Conservation (phyloP, 306 rosid species). For the Glycyrrhiza uralensis region DNA sequence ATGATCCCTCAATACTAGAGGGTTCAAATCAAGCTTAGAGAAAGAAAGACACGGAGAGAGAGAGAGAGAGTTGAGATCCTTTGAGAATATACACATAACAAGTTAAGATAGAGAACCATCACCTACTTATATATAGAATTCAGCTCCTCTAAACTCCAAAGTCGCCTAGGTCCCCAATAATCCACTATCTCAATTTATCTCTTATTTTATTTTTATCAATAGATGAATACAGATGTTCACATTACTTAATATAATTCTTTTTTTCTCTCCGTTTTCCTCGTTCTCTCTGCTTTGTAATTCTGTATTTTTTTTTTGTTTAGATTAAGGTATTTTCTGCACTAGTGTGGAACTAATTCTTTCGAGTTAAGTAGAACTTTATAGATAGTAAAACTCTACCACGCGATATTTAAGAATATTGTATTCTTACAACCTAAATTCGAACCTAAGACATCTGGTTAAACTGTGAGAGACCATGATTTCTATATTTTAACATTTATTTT, state of each 20-base stretch:
- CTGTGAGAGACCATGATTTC: no score
- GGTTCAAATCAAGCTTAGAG: no score
- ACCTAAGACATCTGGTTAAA: no score
- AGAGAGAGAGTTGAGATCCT: conserved; percentile 16
- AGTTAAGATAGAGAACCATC: conserved; percentile 27
- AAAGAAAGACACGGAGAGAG: no score
- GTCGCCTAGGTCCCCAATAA: conserved; percentile 2
- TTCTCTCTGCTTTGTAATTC: neutral
- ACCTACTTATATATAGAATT: conserved; percentile 56
- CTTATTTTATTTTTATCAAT: neutral
- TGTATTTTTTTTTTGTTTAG: neutral
- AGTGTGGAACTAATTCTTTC: no score
- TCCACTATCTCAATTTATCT: conserved; percentile 21
- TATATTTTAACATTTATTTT: no score
- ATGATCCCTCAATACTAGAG: neutral
- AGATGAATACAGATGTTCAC: neutral
- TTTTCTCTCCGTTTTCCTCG: neutral
- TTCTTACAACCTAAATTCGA: no score
- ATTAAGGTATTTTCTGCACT: no score
- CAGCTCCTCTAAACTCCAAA: conserved; percentile 17
- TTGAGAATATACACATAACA: conserved; percentile 23
- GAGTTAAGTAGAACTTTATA: no score
- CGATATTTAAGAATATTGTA: no score
- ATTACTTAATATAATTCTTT: neutral
- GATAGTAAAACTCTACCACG: no score